Conservation (phyloP, 176 grass and related monocot genomes). For the Dactylis glomerata region DNA sequence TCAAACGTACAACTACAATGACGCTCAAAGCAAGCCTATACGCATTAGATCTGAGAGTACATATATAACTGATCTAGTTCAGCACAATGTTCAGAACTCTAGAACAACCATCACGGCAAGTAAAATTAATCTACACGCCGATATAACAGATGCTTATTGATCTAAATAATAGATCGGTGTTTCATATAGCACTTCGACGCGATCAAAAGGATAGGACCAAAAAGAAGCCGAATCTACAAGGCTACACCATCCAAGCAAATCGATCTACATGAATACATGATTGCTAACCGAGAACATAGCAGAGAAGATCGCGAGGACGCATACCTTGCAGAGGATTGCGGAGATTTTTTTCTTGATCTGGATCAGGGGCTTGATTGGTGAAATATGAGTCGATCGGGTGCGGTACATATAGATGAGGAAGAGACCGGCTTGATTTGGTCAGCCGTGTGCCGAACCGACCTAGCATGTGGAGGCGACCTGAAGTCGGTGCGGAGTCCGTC, state of each 20-base stretch:
- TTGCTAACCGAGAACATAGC: too few species aligned
- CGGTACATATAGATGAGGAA: neutral
- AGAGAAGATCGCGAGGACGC: neutral
- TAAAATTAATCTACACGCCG: too few species aligned
- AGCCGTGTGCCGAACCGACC: neutral
- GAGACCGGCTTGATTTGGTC: neutral
- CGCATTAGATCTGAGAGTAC: too few species aligned
- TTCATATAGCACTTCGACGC: neutral
- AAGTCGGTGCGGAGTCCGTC: neutral
- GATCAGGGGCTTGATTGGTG: neutral
- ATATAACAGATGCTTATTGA: too few species aligned
- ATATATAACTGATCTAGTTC: too few species aligned
- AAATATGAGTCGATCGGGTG: neutral
- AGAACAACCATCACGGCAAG: too few species aligned
- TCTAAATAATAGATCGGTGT: too few species aligned
- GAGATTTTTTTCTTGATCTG: neutral
- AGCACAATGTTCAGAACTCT: too few species aligned
- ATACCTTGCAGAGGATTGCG: neutral
- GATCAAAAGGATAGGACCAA: neutral
- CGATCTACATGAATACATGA: neutral
- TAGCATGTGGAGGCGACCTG: neutral
- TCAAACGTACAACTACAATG: too few species aligned
- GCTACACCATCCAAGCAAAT: neutral
- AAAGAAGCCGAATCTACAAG: neutral
- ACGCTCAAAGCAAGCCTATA: too few species aligned